Conservation (phyloP, 192 early-diverging fungal species). For the Jimgerdemannia lactiflua region DNA sequence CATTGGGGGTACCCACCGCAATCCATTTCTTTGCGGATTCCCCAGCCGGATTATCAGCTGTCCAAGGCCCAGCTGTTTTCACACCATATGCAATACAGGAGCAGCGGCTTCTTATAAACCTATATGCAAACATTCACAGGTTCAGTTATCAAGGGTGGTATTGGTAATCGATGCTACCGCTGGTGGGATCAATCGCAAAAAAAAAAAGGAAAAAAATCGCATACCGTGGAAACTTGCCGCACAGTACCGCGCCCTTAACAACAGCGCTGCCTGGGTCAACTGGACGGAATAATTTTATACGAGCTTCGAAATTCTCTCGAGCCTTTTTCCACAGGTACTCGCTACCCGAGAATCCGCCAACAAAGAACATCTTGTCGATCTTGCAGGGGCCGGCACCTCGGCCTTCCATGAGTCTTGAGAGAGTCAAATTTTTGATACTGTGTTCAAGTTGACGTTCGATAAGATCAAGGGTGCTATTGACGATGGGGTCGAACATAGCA, state of each 20-base stretch:
- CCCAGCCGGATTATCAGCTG: too few species aligned
- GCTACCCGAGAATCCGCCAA: constrained; percentile 37
- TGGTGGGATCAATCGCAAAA: too few species aligned
- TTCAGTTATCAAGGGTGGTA: too few species aligned
- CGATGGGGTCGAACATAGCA: constrained; percentile 31
- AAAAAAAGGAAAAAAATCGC: too few species aligned
- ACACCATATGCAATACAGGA: too few species aligned
- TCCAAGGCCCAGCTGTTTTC: too few species aligned
- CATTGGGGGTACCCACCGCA: too few species aligned
- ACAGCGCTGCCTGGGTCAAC: neutral
- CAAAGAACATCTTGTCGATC: constrained; percentile 35
- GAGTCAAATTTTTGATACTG: neutral
- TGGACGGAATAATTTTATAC: neutral
- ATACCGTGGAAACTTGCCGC: neutral
- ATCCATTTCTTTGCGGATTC: too few species aligned
- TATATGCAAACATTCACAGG: too few species aligned
- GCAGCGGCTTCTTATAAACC: too few species aligned
- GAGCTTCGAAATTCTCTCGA: constrained; percentile 18
- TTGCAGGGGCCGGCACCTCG: constrained; percentile 11
- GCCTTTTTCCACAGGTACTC: constrained; percentile 27
- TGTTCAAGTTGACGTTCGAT: constrained; percentile 26
- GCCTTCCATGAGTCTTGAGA: neutral
- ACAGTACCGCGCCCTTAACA: neutral
- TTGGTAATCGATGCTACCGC: too few species aligned
- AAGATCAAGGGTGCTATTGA: constrained; percentile 27